A percentile compares a stretch with the other conserved stretches of the same genome.
phyloP scores from a whole-genome alignment of 805 yeast genomes.

The Saturnispora ahearnii region DNA sequence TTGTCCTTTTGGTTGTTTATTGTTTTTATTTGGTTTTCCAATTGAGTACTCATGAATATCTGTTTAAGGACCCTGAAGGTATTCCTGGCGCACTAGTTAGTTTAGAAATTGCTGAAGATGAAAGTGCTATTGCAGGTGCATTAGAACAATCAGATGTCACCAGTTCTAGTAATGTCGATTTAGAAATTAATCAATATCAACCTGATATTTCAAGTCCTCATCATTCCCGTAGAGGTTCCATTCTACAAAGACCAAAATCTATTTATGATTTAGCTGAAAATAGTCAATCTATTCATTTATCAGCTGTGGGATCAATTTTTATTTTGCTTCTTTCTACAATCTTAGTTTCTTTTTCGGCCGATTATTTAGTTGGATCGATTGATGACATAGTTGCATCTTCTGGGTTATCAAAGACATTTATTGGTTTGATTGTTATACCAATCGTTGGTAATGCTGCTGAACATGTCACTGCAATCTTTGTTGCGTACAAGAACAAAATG shows the following conservation, averaged over 20 bases:
- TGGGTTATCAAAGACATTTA: constrained; percentile 88
- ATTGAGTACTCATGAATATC: constrained; percentile 69
- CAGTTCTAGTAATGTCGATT: neutral
- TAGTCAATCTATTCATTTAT: constrained; percentile 33
- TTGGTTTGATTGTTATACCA: constrained; percentile 88
- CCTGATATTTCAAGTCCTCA: neutral
- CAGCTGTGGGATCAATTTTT: constrained; percentile 44
- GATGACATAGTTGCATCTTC: constrained; percentile 78
- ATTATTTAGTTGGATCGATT: constrained; percentile 85
- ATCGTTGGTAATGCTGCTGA: constrained; percentile 99
- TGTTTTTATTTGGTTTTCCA: constrained; percentile 78
- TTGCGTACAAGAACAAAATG: constrained; percentile 94
- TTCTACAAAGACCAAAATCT: constrained; percentile 24
- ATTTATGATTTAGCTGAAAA: constrained; percentile 22
- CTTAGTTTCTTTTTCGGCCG: constrained; percentile 84
- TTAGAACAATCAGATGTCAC: neutral
- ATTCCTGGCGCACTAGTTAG: neutral
- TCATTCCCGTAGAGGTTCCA: constrained; percentile 19
- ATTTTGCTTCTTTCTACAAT: constrained; percentile 60
- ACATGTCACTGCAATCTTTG: constrained; percentile 93
- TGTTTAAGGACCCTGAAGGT: constrained; percentile 47
- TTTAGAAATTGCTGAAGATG: constrained; percentile 23
- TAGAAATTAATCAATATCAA: neutral
- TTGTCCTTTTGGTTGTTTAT: constrained; percentile 70
- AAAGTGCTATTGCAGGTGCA: neutral